Percentiles rank a stretch among this genome's conserved stretches.
Evolutionary conservation across 257 asterid species (phyloP).

Genomic region (Solanum medicagineum): DNA sequence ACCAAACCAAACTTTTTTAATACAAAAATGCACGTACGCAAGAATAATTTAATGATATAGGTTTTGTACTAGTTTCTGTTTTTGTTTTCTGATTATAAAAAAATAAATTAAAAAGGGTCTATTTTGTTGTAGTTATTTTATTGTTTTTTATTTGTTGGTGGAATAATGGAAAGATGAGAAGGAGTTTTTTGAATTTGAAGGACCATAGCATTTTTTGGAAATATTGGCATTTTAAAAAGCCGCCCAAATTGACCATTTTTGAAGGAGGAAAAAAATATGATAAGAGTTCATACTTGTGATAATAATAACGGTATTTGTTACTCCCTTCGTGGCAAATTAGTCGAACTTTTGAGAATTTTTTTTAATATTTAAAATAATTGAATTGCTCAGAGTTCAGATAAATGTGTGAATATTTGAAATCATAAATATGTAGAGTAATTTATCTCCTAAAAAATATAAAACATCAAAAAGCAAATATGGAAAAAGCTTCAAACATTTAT

Average conservation of each 20-base stretch:
- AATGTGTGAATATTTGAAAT: too few species aligned
- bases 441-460: too few species aligned
- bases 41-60: not conserved
- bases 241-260: slow-evolving; percentile 60
- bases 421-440: too few species aligned
- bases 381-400: too few species aligned
- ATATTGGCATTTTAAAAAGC: slow-evolving; percentile 13
- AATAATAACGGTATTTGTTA: too few species aligned
- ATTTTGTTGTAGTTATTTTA: not conserved
- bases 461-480: too few species aligned
- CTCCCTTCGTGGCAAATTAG: too few species aligned
- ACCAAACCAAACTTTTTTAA: slow-evolving; percentile 26
- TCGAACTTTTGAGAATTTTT: too few species aligned
- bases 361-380: too few species aligned
- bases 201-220: not conserved
- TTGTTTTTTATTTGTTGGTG: not conserved
- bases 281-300: not conserved
- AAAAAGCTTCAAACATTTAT: too few species aligned
- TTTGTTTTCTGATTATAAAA: not conserved
- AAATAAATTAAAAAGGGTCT: not conserved
- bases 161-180: slow-evolving; percentile 3
- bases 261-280: not conserved
- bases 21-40: slow-evolving; percentile 50
- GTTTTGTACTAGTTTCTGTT: not conserved
- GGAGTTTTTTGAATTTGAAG: slow-evolving; percentile 8